A percentile compares a stretch with the other conserved stretches of the same genome.
These are phyloP conservation scores for Onygenales sp. DNA, from an alignment of 2,329 filamentous ascomycete genomes.

Conservation along the genomic window DNA sequence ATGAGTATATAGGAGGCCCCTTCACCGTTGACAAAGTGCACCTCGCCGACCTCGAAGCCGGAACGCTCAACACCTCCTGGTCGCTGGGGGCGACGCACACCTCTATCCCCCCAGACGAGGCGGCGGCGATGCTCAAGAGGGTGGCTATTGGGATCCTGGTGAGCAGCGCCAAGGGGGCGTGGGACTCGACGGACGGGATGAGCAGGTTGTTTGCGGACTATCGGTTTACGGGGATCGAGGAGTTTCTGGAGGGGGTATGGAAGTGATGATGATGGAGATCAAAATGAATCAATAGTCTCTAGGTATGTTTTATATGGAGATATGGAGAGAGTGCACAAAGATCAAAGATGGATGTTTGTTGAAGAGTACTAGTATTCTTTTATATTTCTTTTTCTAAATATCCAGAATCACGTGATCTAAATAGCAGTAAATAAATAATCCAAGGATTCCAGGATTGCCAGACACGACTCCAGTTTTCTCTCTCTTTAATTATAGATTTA, in stretches of 20 bases:
- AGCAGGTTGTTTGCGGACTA: conserved; percentile 27
- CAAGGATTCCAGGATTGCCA: no score
- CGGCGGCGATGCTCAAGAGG: conserved; percentile 11
- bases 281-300: no score
- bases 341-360: no score
- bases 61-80: conserved; percentile 21
- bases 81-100: conserved; percentile 16
- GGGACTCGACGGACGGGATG: conserved; percentile 22
- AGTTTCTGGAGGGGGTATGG: conserved; percentile 20
- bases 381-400: no score
- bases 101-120: conserved; percentile 16
- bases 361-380: no score
- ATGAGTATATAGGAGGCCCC: conserved; percentile 11
- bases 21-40: conserved; percentile 38
- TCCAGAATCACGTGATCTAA: no score
- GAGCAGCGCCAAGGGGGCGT: conserved; percentile 11
- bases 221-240: conserved; percentile 20
- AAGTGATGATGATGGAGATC: no score
- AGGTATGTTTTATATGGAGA: no score
- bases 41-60: conserved; percentile 39
- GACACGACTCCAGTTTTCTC: no score
- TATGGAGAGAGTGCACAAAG: no score
- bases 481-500: no score
- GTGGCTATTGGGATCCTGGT: conserved; percentile 17
- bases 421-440: no score